These are phyloP conservation scores for Nannochloropsis salina DNA, from an alignment of 108 stramenopile species.

Conservation along the genomic window DNA sequence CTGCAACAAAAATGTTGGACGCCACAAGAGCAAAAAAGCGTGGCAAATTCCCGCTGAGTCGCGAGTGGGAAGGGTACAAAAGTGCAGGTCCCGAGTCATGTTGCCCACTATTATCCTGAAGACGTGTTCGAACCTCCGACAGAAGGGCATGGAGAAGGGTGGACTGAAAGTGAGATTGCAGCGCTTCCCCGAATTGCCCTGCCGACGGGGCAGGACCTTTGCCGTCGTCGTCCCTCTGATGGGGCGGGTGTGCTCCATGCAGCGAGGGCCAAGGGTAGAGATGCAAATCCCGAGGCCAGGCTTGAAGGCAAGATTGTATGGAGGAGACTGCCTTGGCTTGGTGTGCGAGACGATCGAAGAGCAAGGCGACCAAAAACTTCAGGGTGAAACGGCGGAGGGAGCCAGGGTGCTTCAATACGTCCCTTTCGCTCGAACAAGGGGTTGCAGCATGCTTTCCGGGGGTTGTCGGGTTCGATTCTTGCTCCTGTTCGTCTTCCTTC, in stretches of 20 bases:
- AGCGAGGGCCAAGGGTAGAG: background rate
- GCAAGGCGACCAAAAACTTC: background rate
- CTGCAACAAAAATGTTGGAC: background rate
- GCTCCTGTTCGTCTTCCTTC: too few species aligned
- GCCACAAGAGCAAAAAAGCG: conserved; percentile 1
- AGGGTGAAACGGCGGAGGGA: background rate
- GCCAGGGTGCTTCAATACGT: too few species aligned
- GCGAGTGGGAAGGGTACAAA: background rate
- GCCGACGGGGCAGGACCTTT: background rate
- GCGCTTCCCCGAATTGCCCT: background rate
- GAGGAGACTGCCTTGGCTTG: background rate
- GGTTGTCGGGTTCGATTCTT: too few species aligned
- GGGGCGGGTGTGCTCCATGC: background rate
- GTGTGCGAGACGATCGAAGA: background rate
- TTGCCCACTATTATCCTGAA: background rate
- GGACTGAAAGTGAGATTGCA: background rate
- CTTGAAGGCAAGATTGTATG: background rate
- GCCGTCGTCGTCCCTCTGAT: background rate
- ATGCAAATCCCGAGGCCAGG: background rate
- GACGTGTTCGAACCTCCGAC: background rate
- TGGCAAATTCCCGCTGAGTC: background rate
- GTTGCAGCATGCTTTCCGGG: too few species aligned
- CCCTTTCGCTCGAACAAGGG: too few species aligned
- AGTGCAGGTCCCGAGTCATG: background rate
- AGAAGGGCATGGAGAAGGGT: conserved; percentile 5